These are phyloP conservation scores for Phlegmacium glaucopus DNA, from an alignment of 768 basidiomycete genomes.

Conservation along the genomic window DNA sequence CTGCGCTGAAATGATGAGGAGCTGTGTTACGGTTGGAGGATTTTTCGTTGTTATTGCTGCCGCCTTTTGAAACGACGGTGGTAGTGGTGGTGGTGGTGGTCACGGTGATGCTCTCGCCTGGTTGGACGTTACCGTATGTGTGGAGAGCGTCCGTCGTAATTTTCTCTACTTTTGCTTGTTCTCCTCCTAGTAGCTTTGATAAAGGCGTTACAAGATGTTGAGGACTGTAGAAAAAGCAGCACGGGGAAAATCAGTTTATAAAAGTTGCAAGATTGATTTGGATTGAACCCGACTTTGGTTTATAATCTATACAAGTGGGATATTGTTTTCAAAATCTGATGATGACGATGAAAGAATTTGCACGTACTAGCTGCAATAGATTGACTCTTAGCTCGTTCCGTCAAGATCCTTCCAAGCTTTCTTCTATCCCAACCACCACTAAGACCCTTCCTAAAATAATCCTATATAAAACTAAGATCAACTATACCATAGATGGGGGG, in stretches of 20 bases:
- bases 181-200: conserved; percentile 10
- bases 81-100: conserved; percentile 22
- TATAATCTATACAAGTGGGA: conserved; percentile 17
- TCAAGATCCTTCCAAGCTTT: conserved; percentile 23
- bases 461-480: conserved; percentile 17
- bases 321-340: background rate
- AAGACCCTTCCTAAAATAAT: conserved; percentile 24
- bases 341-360: background rate
- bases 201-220: conserved; percentile 12
- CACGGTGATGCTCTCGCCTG: conserved; percentile 20
- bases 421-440: conserved; percentile 26
- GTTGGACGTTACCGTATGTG: conserved; percentile 12
- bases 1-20: conserved; percentile 7
- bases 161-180: conserved; percentile 15
- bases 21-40: background rate
- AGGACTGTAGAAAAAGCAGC: conserved; percentile 5
- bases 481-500: too few species aligned
- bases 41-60: conserved; percentile 1
- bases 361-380: conserved; percentile 29
- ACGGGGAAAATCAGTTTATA: background rate
- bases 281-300: conserved; percentile 13
- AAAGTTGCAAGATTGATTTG: background rate
- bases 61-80: conserved; percentile 19
- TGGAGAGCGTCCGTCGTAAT: conserved; percentile 14
- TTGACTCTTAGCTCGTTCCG: conserved; percentile 25